phyloP scores from a whole-genome alignment of 495 filamentous ascomycete genomes.

The Bacidia rubella region DNA sequence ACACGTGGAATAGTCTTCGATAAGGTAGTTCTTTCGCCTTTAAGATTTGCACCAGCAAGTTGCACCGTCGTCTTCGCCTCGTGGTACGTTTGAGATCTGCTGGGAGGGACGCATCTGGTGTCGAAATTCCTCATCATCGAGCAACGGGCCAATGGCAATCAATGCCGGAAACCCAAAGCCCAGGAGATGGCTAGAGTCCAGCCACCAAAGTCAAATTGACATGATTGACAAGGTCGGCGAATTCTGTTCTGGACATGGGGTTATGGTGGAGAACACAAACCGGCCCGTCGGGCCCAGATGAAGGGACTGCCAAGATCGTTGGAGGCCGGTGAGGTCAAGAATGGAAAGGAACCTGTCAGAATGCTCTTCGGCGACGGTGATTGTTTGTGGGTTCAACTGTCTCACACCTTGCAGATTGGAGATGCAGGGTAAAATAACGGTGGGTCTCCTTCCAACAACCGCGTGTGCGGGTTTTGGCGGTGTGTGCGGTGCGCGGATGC shows the following conservation, averaged over 20 bases:
- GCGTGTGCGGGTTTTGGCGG: background rate
- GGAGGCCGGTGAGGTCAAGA: background rate
- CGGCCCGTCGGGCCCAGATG: conserved; percentile 6
- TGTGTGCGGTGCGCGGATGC: background rate
- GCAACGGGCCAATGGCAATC: background rate
- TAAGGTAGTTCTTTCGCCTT: no score
- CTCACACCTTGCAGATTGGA: background rate
- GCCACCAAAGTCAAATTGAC: background rate
- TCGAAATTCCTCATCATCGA: background rate
- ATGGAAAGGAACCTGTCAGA: no score
- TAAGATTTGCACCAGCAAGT: background rate
- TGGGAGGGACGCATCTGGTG: background rate
- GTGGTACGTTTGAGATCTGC: background rate
- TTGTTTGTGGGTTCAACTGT: background rate
- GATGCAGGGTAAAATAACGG: background rate
- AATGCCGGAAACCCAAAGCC: background rate
- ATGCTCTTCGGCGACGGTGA: background rate
- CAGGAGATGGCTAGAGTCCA: background rate
- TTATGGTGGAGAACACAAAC: background rate
- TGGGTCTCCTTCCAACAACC: background rate
- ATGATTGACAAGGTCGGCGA: conserved; percentile 3
- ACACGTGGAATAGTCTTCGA: no score
- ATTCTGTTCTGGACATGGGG: background rate
- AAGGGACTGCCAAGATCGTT: conserved; percentile 1
- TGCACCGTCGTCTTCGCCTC: background rate